Base-by-base conservation (phyloP, 2,329 filamentous ascomycete genomes). In the Tolypocladium nubicola region DNA sequence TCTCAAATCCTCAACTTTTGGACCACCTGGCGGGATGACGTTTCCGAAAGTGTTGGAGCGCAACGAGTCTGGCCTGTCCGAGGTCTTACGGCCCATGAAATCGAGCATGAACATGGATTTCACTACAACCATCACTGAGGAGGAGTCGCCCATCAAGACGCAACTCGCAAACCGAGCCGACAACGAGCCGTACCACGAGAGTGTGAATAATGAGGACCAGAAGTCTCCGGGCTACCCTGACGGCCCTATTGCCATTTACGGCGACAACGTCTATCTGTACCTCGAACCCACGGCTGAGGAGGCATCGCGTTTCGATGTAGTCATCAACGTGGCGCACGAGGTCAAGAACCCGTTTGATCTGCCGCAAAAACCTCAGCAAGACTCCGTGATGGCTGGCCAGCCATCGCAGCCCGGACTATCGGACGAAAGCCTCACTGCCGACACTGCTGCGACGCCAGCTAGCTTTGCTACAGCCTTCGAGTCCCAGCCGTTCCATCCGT, bases 281-380 rank as follows among this genome's bases (percentile, higher is more conserved):
- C 76, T 89, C 45, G 89, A 95, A 68, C 89, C 89, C 0, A 89
- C 86, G 1, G 85, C 85, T 0, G 86, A 91, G 45, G 87, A 92
- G 68, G 89, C 89, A 2, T 79, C 86, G 13, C 79, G 82, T 39
- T 95, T 92, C 62, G 90, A 94, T 64, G 86, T 93, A 3, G 84
- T 95, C 21, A 85, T 94, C 67, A 95, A 95, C 62, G 89, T 93
- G 8, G 89, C 89, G 1, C 85, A 87, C 58, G 89, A 95, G 71
- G 89, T 94, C 2, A 79, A 79, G 58, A 92, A 94, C 65, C 89
- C 89, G 0, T 90, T 93, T 66, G 73, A 74, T 61, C 68, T 63
- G 35, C 63, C 63, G 54, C 70, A 63, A 61, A 69, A 58, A 62
- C 53, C 64, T 59, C 30, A 67, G 61, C 40, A 66, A 65, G 56